Base-by-base conservation (phyloP, 805 yeast genomes). In the Lipomyces anomalus region DNA sequence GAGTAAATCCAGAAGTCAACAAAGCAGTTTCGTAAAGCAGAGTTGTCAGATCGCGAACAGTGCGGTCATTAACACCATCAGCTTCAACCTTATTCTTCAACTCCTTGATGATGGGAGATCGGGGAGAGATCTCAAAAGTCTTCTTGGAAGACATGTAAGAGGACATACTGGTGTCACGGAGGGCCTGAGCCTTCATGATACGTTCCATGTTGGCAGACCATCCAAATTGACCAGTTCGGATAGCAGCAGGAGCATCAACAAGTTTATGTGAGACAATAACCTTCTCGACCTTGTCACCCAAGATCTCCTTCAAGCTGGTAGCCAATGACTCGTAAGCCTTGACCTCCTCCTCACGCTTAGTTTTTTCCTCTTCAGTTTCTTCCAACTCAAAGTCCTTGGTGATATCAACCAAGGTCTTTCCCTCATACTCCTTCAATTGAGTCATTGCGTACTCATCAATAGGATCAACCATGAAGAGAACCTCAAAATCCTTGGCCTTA, bases 161-260 rank as follows among this genome's bases (percentile, higher is more conserved):
- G 35, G 97, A 88, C 98, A 92, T 92, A 61, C 95, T 79, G 62
- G 95, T 85, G 72, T 92, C 98, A 78, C 97, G 88, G 65, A 92
- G 77, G 62, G 99, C 98, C 79, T 92, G 99, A 54, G 98, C 98
- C 80, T 92, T 92, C 99, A 92, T 92, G 80, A 92, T 92, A 84
- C 98, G 90, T 79, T 92, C 99, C 98, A 92, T 92, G 80, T 92
- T 92, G 66, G 99, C 99, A 60, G 98, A 92, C 99, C 99, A 92
- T 71, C 99, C 98, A 71, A 92, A 92, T 78, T 92, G 97, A 61
- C 97, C 97, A 61, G 98, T 92, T 81, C 98, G 88, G 70, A 92
- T 92, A 62, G 98, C 98, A 70, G 98, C 98, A 71, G 99, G 99
- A 48, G 97, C 89, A 67, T 89, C 97, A 63, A 89, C 87, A 67